Conservation (phyloP, 1,284 basidiomycete genomes). For the Xanthoconium separans region DNA sequence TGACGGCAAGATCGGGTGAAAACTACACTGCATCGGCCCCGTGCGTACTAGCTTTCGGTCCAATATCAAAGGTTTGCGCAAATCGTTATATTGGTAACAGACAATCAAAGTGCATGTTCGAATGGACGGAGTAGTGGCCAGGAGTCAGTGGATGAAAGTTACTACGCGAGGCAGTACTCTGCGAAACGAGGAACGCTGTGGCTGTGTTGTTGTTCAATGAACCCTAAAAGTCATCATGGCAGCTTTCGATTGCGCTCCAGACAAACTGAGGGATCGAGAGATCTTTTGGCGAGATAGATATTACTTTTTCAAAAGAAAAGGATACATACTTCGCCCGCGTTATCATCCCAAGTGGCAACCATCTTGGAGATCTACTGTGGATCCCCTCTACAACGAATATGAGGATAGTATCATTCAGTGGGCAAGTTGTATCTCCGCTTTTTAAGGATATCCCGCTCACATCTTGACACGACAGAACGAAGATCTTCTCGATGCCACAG, state of each 20-base stretch:
- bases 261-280: too few species aligned
- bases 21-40: neutral
- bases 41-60: neutral
- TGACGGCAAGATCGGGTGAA: neutral
- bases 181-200: too few species aligned
- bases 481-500: slow-evolving; percentile 7
- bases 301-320: neutral
- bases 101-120: too few species aligned
- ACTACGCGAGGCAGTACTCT: too few species aligned
- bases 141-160: too few species aligned
- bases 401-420: slow-evolving; percentile 9
- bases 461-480: neutral
- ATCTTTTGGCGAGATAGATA: neutral
- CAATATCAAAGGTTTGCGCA: too few species aligned
- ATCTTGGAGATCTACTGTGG: neutral
- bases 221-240: too few species aligned
- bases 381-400: neutral
- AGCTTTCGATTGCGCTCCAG: too few species aligned
- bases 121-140: too few species aligned
- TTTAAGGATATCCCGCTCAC: neutral
- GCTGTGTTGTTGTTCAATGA: too few species aligned
- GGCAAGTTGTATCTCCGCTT: neutral
- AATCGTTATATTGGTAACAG: too few species aligned
- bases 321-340: slow-evolving; percentile 1
- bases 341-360: slow-evolving; percentile 11